Evolutionary conservation across 805 yeast species (phyloP).

Genomic region (Danielia oregonensis): DNA sequence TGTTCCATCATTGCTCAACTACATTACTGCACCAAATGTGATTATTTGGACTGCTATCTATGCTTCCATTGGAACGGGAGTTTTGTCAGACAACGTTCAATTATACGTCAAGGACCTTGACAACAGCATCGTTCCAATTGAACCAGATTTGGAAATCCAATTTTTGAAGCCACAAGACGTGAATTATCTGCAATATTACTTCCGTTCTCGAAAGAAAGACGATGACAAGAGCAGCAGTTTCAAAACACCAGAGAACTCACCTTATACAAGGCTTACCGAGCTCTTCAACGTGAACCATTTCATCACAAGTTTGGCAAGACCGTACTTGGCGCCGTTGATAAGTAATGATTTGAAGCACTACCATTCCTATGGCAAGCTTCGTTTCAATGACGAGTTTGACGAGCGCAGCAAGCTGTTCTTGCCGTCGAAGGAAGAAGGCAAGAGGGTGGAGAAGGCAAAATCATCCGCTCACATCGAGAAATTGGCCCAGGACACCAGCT

Average conservation of each 20-base stretch:
- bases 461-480: constrained; percentile 26
- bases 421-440: background rate
- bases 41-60: constrained; percentile 78
- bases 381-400: background rate
- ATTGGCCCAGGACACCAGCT: constrained; percentile 31
- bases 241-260: constrained; percentile 37
- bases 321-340: constrained; percentile 87
- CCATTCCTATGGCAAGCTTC: constrained; percentile 34
- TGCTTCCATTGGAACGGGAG: constrained; percentile 79
- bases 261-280: constrained; percentile 86
- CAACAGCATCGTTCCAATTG: constrained; percentile 52
- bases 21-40: constrained; percentile 90
- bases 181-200: constrained; percentile 44
- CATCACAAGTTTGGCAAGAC: constrained; percentile 86
- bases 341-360: constrained; percentile 78
- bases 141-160: constrained; percentile 39
- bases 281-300: constrained; percentile 93
- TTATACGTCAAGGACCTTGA: constrained; percentile 60
- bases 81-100: constrained; percentile 51
- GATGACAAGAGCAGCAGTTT: constrained; percentile 14
- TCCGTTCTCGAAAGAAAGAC: constrained; percentile 18
- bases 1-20: constrained; percentile 73
- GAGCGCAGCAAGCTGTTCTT: background rate
- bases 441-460: constrained; percentile 25
- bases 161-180: constrained; percentile 45